phyloP scores from a whole-genome alignment of 345 rosid species.

The Tarenaya hassleriana region DNA sequence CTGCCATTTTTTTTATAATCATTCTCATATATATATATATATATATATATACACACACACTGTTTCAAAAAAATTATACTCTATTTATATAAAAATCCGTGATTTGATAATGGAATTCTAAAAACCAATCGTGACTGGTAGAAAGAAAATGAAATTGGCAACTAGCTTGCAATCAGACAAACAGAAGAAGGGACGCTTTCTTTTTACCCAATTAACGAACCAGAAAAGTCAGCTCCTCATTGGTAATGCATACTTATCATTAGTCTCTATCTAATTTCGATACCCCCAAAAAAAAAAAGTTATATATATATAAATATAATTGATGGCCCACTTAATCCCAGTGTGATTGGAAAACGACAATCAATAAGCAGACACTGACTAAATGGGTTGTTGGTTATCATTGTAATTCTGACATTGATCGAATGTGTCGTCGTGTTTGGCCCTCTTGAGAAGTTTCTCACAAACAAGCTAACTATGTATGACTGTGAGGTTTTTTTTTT shows the following conservation, averaged over 20 bases:
- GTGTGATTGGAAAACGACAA: conserved; percentile 21
- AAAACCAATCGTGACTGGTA: too few relatives aligned
- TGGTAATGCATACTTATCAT: conserved; percentile 13
- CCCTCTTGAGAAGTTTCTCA: conserved; percentile 8
- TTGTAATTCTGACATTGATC: conserved; percentile 13
- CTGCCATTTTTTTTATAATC: too few relatives aligned
- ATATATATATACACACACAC: too few relatives aligned
- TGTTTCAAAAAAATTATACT: too few relatives aligned
- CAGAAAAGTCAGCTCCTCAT: conserved; percentile 12
- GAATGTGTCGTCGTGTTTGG: conserved; percentile 24
- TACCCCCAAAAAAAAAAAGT: conserved; percentile 2
- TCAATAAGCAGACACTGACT: conserved; percentile 18
- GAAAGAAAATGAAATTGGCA: too few relatives aligned
- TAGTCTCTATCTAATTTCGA: background rate
- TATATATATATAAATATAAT: background rate
- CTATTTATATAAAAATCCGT: too few relatives aligned
- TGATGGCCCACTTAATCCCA: background rate
- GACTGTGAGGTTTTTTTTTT: too few relatives aligned
- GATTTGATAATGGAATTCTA: too few relatives aligned
- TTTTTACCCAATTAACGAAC: conserved; percentile 15
- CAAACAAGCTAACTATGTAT: background rate
- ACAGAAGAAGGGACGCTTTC: conserved; percentile 10
- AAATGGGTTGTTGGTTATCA: conserved; percentile 25
- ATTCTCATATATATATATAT: too few relatives aligned
- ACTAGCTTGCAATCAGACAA: too few relatives aligned